phyloP scores from a whole-genome alignment of 2,329 filamentous ascomycete species.

The Xylaria multiplex region DNA sequence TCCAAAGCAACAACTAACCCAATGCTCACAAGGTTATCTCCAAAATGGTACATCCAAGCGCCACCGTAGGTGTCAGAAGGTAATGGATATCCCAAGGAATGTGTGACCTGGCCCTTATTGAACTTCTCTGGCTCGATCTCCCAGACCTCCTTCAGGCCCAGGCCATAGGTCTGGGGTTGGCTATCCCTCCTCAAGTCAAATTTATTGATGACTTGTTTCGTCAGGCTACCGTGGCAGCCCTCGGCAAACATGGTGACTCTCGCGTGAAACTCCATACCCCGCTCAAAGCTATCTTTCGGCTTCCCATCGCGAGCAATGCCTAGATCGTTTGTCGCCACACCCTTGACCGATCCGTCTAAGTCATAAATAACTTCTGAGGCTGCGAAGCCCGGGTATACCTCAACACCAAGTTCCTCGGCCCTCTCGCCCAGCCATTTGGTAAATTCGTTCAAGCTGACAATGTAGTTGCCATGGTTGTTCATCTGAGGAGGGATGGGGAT shows the following conservation, averaged over 20 bases:
- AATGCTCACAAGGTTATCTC: slow-evolving; percentile 92
- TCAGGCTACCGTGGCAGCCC: slow-evolving; percentile 94
- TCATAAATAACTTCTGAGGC: slow-evolving; percentile 92
- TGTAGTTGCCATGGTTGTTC: slow-evolving; percentile 98
- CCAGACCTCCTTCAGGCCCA: slow-evolving; percentile 98
- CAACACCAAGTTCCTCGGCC: slow-evolving; percentile 95
- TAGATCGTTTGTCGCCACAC: slow-evolving; percentile 95
- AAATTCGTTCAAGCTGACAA: slow-evolving; percentile 93
- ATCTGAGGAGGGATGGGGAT: slow-evolving; percentile 94
- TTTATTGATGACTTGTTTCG: slow-evolving; percentile 94
- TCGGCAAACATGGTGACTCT: slow-evolving; percentile 91
- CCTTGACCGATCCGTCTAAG: slow-evolving; percentile 85
- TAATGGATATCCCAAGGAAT: slow-evolving; percentile 93
- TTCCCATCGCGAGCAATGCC: slow-evolving; percentile 84
- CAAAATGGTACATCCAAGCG: slow-evolving; percentile 99
- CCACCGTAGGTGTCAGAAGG: slow-evolving; percentile 92
- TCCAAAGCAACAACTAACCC: slow-evolving; percentile 93
- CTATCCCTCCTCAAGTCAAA: slow-evolving; percentile 89
- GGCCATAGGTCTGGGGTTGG: slow-evolving; percentile 92
- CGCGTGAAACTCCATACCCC: slow-evolving; percentile 98
- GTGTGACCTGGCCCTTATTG: slow-evolving; percentile 82
- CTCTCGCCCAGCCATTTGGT: slow-evolving; percentile 95
- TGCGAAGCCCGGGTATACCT: slow-evolving; percentile 95
- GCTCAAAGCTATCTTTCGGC: slow-evolving; percentile 89
- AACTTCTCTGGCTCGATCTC: slow-evolving; percentile 95